phyloP scores from a whole-genome alignment of 1,139 yeast species.

The Suhomyces choctaworum region DNA sequence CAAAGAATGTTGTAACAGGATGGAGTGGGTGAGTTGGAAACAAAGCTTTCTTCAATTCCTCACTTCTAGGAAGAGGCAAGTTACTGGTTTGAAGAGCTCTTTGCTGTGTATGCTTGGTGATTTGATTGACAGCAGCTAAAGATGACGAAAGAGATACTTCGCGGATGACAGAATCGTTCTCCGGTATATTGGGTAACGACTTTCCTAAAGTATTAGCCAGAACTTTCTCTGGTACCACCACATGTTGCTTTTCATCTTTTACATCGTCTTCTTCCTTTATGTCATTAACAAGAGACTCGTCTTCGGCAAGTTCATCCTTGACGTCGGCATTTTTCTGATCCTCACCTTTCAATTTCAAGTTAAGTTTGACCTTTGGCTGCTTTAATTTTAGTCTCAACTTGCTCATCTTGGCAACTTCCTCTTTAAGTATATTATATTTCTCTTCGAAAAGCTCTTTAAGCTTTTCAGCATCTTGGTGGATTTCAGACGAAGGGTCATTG shows the following conservation, averaged over 20 bases:
- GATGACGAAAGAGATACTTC: constrained; percentile 21
- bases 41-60: constrained; percentile 30
- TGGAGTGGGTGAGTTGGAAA: constrained; percentile 36
- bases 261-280: constrained; percentile 9
- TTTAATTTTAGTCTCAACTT: constrained; percentile 32
- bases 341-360: constrained; percentile 21
- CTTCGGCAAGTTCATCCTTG: constrained; percentile 21
- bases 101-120: constrained; percentile 31
- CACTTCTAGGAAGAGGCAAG: constrained; percentile 23
- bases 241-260: constrained; percentile 2
- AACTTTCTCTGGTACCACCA: constrained; percentile 7
- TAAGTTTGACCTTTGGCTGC: constrained; percentile 28
- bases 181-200: constrained; percentile 18
- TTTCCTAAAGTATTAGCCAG: constrained; percentile 22
- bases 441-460: constrained; percentile 39
- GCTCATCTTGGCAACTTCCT: constrained; percentile 20
- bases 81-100: constrained; percentile 22
- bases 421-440: constrained; percentile 29
- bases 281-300: constrained; percentile 16
- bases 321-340: constrained; percentile 23
- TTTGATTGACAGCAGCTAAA: constrained; percentile 19
- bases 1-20: constrained; percentile 32
- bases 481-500: constrained; percentile 56
- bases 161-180: constrained; percentile 23
- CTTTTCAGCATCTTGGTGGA: constrained; percentile 56